A percentile compares a stretch with the other conserved stretches of the same genome.
Evolutionary conservation across 257 asterid genomes (phyloP).

Genomic region (Ilex asprella): DNA sequence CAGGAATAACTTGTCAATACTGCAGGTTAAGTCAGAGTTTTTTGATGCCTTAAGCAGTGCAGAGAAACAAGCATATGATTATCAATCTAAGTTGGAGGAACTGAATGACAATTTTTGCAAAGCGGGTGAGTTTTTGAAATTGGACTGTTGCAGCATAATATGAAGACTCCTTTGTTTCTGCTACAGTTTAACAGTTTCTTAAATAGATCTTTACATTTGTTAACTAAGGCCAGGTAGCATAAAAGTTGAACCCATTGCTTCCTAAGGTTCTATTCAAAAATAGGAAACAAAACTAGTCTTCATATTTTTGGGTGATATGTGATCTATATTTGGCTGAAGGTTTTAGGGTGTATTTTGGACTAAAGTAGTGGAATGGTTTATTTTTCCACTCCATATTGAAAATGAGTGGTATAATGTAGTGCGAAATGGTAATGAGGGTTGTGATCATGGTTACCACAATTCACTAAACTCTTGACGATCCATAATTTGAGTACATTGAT

Average conservation of each 20-base stretch:
- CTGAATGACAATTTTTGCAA: slow-evolving; percentile 52
- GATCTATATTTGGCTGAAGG: too few relatives aligned
- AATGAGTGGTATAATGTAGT: too few relatives aligned
- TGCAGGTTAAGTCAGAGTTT: slow-evolving; percentile 86
- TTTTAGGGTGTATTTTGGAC: too few relatives aligned
- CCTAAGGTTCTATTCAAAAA: neutral
- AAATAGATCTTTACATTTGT: neutral
- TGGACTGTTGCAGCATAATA: neutral
- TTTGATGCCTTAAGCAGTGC: slow-evolving; percentile 92
- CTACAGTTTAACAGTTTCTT: neutral
- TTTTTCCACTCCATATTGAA: too few relatives aligned
- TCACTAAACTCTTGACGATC: too few relatives aligned
- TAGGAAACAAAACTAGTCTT: neutral
- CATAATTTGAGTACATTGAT: too few relatives aligned
- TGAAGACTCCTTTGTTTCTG: neutral
- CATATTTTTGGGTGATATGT: neutral
- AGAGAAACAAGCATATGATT: slow-evolving; percentile 77
- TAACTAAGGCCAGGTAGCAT: neutral
- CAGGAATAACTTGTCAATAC: slow-evolving; percentile 12
- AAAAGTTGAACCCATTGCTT: neutral
- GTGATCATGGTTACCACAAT: too few relatives aligned
- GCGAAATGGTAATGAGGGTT: too few relatives aligned
- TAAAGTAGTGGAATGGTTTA: too few relatives aligned
- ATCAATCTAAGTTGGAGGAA: slow-evolving; percentile 56
- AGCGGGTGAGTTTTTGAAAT: slow-evolving; percentile 44